Conservation (phyloP, 1,284 basidiomycete species). For the Hemileia vastatrix region DNA sequence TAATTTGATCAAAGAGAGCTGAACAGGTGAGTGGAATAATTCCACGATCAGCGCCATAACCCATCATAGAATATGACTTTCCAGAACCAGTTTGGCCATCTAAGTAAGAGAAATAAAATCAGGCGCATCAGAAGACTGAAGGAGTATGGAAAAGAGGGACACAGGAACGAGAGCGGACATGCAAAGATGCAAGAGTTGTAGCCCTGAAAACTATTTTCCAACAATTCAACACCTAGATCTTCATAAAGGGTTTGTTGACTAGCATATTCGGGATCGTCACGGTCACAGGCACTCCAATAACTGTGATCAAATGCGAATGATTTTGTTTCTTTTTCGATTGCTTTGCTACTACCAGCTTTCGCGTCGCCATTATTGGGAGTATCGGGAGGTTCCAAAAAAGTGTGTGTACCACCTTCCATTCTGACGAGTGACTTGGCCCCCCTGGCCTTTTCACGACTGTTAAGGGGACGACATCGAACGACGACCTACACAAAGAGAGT, state of each 20-base stretch:
- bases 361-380: too few relatives aligned
- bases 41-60: constrained; percentile 92
- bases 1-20: constrained; percentile 78
- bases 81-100: constrained; percentile 82
- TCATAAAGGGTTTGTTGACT: constrained; percentile 88
- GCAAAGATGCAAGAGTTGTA: constrained; percentile 98
- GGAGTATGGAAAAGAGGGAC: constrained; percentile 20
- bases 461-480: constrained; percentile 76
- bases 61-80: constrained; percentile 97
- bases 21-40: constrained; percentile 93
- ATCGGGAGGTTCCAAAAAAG: constrained; percentile 70
- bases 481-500: too few relatives aligned
- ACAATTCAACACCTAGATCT: constrained; percentile 83
- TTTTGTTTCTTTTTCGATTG: constrained; percentile 15
- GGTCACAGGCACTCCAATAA: constrained; percentile 67
- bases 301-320: constrained; percentile 23
- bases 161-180: constrained; percentile 56
- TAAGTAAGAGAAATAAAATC: too few relatives aligned
- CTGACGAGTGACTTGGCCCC: constrained; percentile 84
- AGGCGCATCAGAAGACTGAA: constrained; percentile 31
- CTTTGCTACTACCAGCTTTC: constrained; percentile 2
- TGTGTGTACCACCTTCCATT: constrained; percentile 76
- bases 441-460: constrained; percentile 74
- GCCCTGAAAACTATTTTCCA: constrained; percentile 89
- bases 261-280: constrained; percentile 77